Percentiles rank a stretch among this genome's conserved stretches.
These are phyloP conservation scores for Hypoxylon trugodes DNA, from an alignment of 495 filamentous ascomycete species.

Conservation along the genomic window DNA sequence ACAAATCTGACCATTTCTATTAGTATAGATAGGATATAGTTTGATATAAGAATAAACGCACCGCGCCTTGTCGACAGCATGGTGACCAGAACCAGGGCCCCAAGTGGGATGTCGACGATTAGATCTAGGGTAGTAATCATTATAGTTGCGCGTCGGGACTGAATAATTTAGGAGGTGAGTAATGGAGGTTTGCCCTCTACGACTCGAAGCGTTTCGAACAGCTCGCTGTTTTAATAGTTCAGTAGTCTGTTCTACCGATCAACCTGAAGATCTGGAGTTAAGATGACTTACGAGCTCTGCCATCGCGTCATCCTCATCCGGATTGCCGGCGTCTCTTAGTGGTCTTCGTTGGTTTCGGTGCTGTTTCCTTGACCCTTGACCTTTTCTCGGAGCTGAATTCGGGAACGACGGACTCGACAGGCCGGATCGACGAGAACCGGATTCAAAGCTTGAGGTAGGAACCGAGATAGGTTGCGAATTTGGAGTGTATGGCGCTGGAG, in stretches of 20 bases:
- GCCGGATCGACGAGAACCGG: slow-evolving; percentile 66
- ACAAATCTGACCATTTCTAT: slow-evolving; percentile 70
- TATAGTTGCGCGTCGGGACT: slow-evolving; percentile 77
- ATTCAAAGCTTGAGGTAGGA: slow-evolving; percentile 58
- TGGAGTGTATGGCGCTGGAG: slow-evolving; percentile 36
- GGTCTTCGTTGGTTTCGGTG: slow-evolving; percentile 67
- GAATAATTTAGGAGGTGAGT: slow-evolving; percentile 95
- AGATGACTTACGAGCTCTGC: slow-evolving; percentile 74
- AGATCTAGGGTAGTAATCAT: slow-evolving; percentile 61
- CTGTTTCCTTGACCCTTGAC: slow-evolving; percentile 76
- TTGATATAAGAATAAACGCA: slow-evolving; percentile 38
- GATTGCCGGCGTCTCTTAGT: slow-evolving; percentile 38
- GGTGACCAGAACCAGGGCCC: slow-evolving; percentile 90
- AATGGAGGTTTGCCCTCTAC: slow-evolving; percentile 94
- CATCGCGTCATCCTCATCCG: slow-evolving; percentile 77
- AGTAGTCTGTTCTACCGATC: slow-evolving; percentile 17
- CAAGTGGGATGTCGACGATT: slow-evolving; percentile 74
- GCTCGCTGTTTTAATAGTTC: slow-evolving; percentile 55
- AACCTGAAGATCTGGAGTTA: slow-evolving; percentile 49
- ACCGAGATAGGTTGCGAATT: slow-evolving; percentile 40
- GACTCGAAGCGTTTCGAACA: slow-evolving; percentile 83
- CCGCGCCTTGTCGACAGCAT: slow-evolving; percentile 90
- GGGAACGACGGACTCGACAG: slow-evolving; percentile 64
- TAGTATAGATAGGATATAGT: slow-evolving; percentile 13
- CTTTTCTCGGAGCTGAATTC: slow-evolving; percentile 69